Conservation (phyloP, 352 stramenopile genomes). For the Phytopythium cucurbitacearum region DNA sequence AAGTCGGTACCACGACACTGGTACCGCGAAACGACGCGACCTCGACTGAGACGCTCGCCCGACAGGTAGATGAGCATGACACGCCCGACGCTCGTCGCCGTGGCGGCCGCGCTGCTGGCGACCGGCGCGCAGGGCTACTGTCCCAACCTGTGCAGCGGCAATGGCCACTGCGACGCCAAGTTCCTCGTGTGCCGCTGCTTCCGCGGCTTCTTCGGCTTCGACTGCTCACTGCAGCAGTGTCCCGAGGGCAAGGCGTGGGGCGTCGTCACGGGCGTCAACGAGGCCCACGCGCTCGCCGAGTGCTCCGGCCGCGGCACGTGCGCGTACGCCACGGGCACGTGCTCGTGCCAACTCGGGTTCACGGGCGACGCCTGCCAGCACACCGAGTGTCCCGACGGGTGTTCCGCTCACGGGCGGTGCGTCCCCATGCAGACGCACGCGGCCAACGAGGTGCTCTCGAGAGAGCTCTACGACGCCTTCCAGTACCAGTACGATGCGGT, state of each 20-base stretch:
- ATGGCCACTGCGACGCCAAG: constrained; percentile 43
- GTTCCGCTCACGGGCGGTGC: constrained; percentile 50
- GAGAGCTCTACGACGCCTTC: constrained; percentile 45
- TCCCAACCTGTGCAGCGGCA: constrained; percentile 50
- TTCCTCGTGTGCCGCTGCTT: constrained; percentile 56
- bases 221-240: constrained; percentile 55
- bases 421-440: constrained; percentile 62
- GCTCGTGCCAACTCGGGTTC: constrained; percentile 82
- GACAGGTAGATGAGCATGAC: neutral
- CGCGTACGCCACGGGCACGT: constrained; percentile 54
- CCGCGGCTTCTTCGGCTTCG: constrained; percentile 52
- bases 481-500: constrained; percentile 38
- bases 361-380: constrained; percentile 60
- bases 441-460: constrained; percentile 40
- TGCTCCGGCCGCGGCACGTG: constrained; percentile 76
- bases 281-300: constrained; percentile 40
- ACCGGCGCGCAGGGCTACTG: constrained; percentile 22
- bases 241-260: constrained; percentile 52
- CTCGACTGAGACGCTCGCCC: neutral
- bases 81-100: neutral
- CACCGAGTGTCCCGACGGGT: constrained; percentile 46
- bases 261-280: constrained; percentile 30
- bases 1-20: neutral
- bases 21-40: neutral
- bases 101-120: neutral